Conservation (phyloP, 768 basidiomycete genomes). For the Suillus bovinus region DNA sequence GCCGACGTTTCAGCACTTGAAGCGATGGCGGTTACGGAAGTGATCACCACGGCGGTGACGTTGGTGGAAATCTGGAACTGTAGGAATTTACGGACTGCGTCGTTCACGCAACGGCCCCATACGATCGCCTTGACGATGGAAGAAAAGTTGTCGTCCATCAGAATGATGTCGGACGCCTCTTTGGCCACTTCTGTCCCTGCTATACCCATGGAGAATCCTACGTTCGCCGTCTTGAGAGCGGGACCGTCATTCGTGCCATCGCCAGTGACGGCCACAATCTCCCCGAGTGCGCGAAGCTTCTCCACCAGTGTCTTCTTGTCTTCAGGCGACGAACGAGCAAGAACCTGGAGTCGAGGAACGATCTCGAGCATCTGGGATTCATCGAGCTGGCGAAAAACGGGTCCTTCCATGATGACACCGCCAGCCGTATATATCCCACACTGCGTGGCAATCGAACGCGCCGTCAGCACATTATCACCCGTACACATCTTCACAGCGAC, state of each 20-base stretch:
- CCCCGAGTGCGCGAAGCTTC: conserved; percentile 81
- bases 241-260: conserved; percentile 99
- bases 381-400: conserved; percentile 80
- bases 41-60: conserved; percentile 93
- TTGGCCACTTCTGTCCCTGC: conserved; percentile 98
- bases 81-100: conserved; percentile 95
- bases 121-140: conserved; percentile 97
- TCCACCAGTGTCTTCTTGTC: conserved; percentile 95
- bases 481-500: conserved; percentile 98
- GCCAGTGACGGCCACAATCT: conserved; percentile 94
- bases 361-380: conserved; percentile 74
- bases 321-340: conserved; percentile 95
- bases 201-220: conserved; percentile 97
- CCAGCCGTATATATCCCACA: conserved; percentile 94
- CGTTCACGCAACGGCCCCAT: conserved; percentile 99
- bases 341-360: conserved; percentile 90
- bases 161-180: conserved; percentile 97
- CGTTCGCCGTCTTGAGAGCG: conserved; percentile 91
- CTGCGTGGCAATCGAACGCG: conserved; percentile 93
- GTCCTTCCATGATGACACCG: conserved; percentile 98
- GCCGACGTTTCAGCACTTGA: conserved; percentile 77
- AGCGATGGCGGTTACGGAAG: conserved; percentile 86
- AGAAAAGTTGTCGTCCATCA: conserved; percentile 97
- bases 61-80: conserved; percentile 96
- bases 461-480: conserved; percentile 94